Conservation (phyloP, 257 asterid genomes). For the Eucommia ulmoides region DNA sequence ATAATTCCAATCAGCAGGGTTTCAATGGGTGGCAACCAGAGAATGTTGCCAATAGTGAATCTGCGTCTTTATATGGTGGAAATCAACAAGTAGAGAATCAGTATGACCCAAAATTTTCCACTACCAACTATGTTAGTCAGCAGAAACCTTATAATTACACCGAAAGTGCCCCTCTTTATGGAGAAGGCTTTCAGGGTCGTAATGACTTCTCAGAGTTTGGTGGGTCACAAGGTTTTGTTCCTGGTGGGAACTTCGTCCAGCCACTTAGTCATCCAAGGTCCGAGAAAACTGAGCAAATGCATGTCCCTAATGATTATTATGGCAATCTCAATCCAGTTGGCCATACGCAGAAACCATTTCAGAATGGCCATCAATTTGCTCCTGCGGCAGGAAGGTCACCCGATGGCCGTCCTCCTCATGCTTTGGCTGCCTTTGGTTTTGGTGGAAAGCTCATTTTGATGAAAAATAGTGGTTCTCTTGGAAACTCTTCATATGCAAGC, state of each 20-base stretch:
- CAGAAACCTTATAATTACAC: slow-evolving; percentile 30
- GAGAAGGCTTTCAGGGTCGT: slow-evolving; percentile 23
- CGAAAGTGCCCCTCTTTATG: slow-evolving; percentile 24
- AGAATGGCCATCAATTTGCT: slow-evolving; percentile 36
- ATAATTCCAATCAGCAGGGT: slow-evolving; percentile 29
- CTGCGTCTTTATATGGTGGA: slow-evolving; percentile 24
- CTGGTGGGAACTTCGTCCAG: slow-evolving; percentile 32
- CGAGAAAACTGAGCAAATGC: slow-evolving; percentile 36
- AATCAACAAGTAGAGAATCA: slow-evolving; percentile 30
- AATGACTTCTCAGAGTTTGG: slow-evolving; percentile 25
- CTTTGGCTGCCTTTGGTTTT: slow-evolving; percentile 85
- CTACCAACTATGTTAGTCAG: slow-evolving; percentile 20
- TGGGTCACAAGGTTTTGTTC: slow-evolving; percentile 23
- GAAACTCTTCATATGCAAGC: slow-evolving; percentile 37
- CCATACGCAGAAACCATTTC: slow-evolving; percentile 44
- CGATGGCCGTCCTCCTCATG: slow-evolving; percentile 93
- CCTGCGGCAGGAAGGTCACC: slow-evolving; percentile 59
- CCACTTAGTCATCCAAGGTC: slow-evolving; percentile 33
- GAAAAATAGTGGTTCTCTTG: slow-evolving; percentile 40
- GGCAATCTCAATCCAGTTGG: slow-evolving; percentile 30
- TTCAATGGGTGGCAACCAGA: slow-evolving; percentile 38
- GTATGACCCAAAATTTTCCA: slow-evolving; percentile 21
- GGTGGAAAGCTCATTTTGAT: slow-evolving; percentile 90
- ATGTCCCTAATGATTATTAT: slow-evolving; percentile 33
- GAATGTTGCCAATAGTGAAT: slow-evolving; percentile 17